Percentiles rank a stretch among this genome's conserved stretches.
Conservation (phyloP, 768 basidiomycete species). For the Boletus reticulatus region DNA sequence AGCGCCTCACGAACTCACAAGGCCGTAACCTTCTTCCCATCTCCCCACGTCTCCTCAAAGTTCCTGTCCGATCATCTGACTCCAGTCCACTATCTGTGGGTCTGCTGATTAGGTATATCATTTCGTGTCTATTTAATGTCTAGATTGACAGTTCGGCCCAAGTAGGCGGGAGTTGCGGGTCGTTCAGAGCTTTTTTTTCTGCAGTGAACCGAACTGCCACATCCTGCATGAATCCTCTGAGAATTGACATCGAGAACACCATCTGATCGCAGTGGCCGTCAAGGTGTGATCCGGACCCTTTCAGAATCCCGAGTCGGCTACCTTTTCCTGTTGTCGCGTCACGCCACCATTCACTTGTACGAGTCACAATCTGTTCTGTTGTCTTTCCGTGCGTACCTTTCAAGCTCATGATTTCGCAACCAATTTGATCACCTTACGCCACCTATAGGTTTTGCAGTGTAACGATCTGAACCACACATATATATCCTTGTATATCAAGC, state of each 20-base stretch:
- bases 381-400: conserved; percentile 15
- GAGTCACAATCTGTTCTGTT: conserved; percentile 16
- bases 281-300: conserved; percentile 3
- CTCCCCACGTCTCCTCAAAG: conserved; percentile 9
- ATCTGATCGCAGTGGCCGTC: background rate
- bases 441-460: conserved; percentile 21
- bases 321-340: conserved; percentile 1
- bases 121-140: background rate
- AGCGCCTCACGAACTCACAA: conserved; percentile 1
- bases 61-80: conserved; percentile 7
- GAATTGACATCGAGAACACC: conserved; percentile 1
- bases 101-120: conserved; percentile 6
- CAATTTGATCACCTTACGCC: conserved; percentile 11
- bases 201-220: conserved; percentile 6
- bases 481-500: conserved; percentile 20
- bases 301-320: conserved; percentile 2
- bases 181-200: background rate
- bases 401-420: background rate
- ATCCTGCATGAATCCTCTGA: background rate
- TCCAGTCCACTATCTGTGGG: conserved; percentile 15
- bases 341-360: conserved; percentile 6
- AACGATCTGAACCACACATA: conserved; percentile 17
- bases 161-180: background rate
- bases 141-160: background rate
- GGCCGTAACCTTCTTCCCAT: conserved; percentile 5